Evolutionary conservation across 805 yeast species (phyloP), one percentile per base, ranked within the genome.

Genomic region (Nakazawaea populi): DNA sequence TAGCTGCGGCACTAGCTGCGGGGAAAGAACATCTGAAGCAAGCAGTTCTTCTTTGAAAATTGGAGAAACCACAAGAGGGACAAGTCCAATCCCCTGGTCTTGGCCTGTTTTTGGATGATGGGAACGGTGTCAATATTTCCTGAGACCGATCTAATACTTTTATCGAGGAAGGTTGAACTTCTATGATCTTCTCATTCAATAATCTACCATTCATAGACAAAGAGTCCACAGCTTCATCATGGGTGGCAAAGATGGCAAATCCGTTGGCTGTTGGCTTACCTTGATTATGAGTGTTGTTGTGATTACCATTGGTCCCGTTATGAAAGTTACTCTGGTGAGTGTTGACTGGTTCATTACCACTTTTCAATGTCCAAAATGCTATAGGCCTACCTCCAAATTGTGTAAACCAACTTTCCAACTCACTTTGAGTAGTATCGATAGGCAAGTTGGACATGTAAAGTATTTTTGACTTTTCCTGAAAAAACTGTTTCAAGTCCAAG

Each of bases 81-180:
- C 97, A 91, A n/a, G 87, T 88, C 97, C 97, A 91, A 65, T 91
- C 97, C 24, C 97, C 97, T 0, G 97, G 97, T 62, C 97, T 76
- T 27, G 96, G 96, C 59, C 94, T 76, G 67, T 91, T 90, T 54
- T 80, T 79, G 57, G 89, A 86, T 36, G 83, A 78, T 12, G 97
- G 96, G 69, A 91, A 91, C 4, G 95, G 89, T 0, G 88, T 77
- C 53, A 91, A 71, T 42, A 91, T 77, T 39, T 87, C 96, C 57
- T 82, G 86, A 1, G 96, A 96, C 54, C 82, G 77, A 56, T 89
- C 96, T 45, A 91, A 72, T 3, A 91, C 87, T 40, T 77, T 70
- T 3, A 84, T 77, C 41, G 94, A 84, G 1, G 96, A 88, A 1
- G 97, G 96, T 58, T 88, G 92, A 6, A 91, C 85, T 63, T 91